Base-by-base conservation (phyloP, 192 early-diverging fungal genomes). In the Backusella australiensis region DNA sequence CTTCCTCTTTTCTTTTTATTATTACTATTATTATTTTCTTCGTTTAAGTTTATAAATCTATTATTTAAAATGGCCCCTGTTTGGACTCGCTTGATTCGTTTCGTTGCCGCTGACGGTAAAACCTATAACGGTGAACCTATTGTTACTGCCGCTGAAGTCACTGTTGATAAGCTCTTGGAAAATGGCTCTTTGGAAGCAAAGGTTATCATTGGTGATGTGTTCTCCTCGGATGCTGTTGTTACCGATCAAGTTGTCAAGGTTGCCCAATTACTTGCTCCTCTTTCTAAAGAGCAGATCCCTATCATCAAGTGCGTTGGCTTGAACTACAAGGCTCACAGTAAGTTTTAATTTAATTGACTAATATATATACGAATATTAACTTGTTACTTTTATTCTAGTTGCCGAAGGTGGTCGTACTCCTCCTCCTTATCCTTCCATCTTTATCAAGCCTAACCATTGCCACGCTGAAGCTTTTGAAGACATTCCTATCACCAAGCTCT, bases 291-390 rank as follows among this genome's bases (percentile, higher is more conserved):
- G 15, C 21, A 71, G 36, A 71, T 71, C n/a, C 69, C 69, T 42
- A 74, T 77, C 21, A 81, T 90, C 68, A 80, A 83, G 21, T 86
- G 90, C 59, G 86, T 91, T 53, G 90, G 90, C 0, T 72, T 91
- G 42, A 91, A 91, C 71, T 91, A 91, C 78, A 77, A 77, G 7
- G 70, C 78, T 36, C 90, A 91, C 77, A 87, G 56, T 63, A 63
- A 63, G 56, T 29, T 12, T 12, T 63, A 2, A 3, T 26, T 63
- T 63, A 29, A 14, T 63, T 14, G 12, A 29, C 11, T 12, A 4
- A 63, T 12, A 26, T 11, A 59, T 26, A 59, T 63, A 26, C 3
- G 2, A 63, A 26, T 29, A 4, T 8, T 63, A 29, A 63, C 4
- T 14, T 29, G 11, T 8, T 26, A 29, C 12, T 63, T 29, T 26